Evolutionary conservation across 495 filamentous ascomycete genomes (phyloP).

Genomic region (Podospora bellae-mahoneyi): DNA sequence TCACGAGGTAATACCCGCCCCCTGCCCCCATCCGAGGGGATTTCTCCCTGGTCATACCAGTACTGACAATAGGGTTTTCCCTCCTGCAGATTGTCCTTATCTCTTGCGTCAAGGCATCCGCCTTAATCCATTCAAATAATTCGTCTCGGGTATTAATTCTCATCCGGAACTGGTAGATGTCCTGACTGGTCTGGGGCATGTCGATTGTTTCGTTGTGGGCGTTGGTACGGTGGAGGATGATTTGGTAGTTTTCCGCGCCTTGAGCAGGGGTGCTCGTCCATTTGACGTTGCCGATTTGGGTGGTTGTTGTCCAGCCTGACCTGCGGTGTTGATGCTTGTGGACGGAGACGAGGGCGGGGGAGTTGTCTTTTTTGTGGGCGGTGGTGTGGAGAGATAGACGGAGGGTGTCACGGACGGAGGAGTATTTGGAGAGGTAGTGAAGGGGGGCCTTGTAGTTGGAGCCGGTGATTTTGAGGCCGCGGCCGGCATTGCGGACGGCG

Average conservation of each 20-base stretch:
- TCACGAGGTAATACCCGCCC: neutral
- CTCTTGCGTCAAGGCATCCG: neutral
- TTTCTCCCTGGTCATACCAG: neutral
- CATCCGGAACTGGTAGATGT: neutral
- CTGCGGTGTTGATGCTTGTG: neutral
- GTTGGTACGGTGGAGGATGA: neutral
- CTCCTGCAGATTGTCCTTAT: neutral
- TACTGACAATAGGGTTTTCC: neutral
- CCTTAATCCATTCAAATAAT: conserved; percentile 1
- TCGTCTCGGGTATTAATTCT: neutral
- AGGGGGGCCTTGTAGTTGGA: neutral
- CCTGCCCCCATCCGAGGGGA: neutral
- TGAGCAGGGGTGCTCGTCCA: neutral
- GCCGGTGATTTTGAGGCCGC: conserved; percentile 2
- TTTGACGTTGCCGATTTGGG: neutral
- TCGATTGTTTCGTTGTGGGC: neutral
- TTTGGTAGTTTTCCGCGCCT: neutral
- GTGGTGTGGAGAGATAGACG: neutral
- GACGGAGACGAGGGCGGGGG: conserved; percentile 2
- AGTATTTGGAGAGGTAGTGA: neutral
- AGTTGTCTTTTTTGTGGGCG: neutral
- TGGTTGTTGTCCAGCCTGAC: neutral
- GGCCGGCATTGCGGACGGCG: neutral
- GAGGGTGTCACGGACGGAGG: neutral
- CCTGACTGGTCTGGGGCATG: neutral